A percentile compares a stretch with the other conserved stretches of the same genome.
Evolutionary conservation across 371 early-diverging fungal species (phyloP).

Genomic region (Parasitella parasitica): DNA sequence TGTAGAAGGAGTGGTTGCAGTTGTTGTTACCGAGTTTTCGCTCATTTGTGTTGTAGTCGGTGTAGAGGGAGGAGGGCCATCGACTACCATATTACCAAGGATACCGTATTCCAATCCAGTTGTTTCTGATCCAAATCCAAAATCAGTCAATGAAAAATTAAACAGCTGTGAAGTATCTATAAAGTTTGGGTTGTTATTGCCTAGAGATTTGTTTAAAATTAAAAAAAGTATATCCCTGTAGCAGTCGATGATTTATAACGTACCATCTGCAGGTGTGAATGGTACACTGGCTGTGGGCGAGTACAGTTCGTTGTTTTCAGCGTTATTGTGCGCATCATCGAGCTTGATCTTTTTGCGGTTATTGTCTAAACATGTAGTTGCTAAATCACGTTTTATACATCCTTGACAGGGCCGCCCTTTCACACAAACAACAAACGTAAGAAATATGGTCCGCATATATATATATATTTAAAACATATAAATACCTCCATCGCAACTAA

Average conservation of each 20-base stretch:
- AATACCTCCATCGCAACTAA: conserved; percentile 66
- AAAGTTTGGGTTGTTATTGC: neutral
- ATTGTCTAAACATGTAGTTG: conserved; percentile 75
- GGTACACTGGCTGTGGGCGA: conserved; percentile 8
- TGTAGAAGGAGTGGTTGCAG: neutral
- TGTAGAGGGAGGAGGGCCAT: neutral
- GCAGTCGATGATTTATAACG: too few relatives aligned
- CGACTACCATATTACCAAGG: conserved; percentile 37
- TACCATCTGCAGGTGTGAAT: conserved; percentile 23
- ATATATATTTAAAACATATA: neutral
- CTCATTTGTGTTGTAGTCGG: neutral
- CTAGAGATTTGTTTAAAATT: too few relatives aligned
- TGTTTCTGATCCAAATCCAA: conserved; percentile 47
- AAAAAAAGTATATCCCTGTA: too few relatives aligned
- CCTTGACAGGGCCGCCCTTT: conserved; percentile 82
- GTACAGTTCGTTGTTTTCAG: neutral
- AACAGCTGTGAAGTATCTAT: conserved; percentile 25
- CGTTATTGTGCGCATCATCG: neutral
- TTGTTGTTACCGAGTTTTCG: neutral
- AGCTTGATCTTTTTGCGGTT: conserved; percentile 75
- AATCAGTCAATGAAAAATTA: conserved; percentile 37
- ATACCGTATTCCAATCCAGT: conserved; percentile 47
- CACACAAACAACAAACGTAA: conserved; percentile 9
- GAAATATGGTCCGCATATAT: neutral
- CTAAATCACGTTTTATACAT: conserved; percentile 78